Conservation (phyloP, 495 filamentous ascomycete species). For the Apiosordaria backusii region DNA sequence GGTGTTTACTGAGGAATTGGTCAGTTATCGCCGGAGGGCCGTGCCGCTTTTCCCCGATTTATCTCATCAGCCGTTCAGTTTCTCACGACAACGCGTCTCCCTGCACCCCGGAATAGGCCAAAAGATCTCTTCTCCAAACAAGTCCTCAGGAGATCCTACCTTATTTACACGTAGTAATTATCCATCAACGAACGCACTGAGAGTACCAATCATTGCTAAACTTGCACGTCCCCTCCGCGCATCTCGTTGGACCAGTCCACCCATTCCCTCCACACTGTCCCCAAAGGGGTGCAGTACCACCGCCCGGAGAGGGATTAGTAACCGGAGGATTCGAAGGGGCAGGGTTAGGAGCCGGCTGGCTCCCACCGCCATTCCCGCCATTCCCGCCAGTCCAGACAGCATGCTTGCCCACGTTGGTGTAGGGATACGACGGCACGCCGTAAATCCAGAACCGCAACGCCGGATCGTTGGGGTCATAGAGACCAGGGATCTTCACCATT, state of each 20-base stretch:
- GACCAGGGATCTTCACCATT: conserved; percentile 37
- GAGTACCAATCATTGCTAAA: conserved; percentile 18
- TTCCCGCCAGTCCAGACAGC: conserved; percentile 13
- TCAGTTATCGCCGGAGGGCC: neutral
- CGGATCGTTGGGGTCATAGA: conserved; percentile 31
- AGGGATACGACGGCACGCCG: conserved; percentile 11
- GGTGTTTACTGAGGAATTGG: too few relatives aligned
- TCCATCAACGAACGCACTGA: conserved; percentile 5
- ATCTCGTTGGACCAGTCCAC: conserved; percentile 12
- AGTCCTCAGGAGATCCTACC: too few relatives aligned
- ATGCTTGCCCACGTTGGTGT: conserved; percentile 17
- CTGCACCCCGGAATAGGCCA: too few relatives aligned
- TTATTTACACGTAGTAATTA: too few relatives aligned
- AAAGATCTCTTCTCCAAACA: too few relatives aligned
- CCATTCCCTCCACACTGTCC: conserved; percentile 19
- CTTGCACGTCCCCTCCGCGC: conserved; percentile 14
- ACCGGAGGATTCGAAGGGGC: conserved; percentile 7
- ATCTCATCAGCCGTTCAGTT: too few relatives aligned
- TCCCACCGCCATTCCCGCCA: conserved; percentile 2
- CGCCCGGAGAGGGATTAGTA: neutral
- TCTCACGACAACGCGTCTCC: too few relatives aligned
- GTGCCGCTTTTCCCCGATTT: neutral
- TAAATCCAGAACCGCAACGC: conserved; percentile 34
- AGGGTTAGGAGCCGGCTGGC: neutral
- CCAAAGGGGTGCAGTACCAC: conserved; percentile 11